Conservation (phyloP, 2,329 filamentous ascomycete species). For the Polytolypa hystricis region DNA sequence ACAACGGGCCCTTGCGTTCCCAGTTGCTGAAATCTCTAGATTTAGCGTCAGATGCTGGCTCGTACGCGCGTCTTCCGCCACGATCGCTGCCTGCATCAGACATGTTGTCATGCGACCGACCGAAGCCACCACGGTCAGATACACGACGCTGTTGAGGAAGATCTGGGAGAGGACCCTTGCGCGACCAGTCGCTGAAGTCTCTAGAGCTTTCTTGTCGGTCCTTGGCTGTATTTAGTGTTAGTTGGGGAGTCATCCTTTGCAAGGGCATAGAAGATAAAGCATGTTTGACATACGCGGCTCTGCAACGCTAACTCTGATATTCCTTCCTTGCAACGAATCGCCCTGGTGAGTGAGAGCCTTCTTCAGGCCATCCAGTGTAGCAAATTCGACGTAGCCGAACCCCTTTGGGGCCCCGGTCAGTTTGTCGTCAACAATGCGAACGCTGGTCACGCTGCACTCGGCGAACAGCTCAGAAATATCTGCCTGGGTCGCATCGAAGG, state of each 20-base stretch:
- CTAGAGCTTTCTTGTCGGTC: conserved; percentile 70
- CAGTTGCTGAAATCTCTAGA: conserved; percentile 75
- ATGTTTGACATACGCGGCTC: conserved; percentile 81
- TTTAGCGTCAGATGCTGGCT: conserved; percentile 61
- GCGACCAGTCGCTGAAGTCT: conserved; percentile 82
- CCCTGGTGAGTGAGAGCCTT: conserved; percentile 78
- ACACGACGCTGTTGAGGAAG: conserved; percentile 48
- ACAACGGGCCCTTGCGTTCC: conserved; percentile 88
- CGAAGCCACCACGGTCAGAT: conserved; percentile 45
- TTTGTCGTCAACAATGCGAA: conserved; percentile 95
- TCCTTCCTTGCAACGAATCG: conserved; percentile 72
- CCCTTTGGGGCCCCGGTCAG: conserved; percentile 90
- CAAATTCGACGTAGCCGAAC: conserved; percentile 96
- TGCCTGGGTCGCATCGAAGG: conserved; percentile 79
- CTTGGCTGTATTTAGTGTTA: conserved; percentile 53
- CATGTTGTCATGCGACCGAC: conserved; percentile 42
- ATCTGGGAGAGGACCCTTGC: conserved; percentile 79
- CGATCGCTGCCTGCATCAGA: conserved; percentile 53
- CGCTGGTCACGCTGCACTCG: conserved; percentile 74
- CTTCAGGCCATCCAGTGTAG: conserved; percentile 75
- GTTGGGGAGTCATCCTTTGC: neutral
- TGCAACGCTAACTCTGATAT: conserved; percentile 86
- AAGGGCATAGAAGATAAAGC: neutral
- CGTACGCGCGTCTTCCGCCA: conserved; percentile 54
- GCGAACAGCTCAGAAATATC: conserved; percentile 78